A percentile compares a stretch with the other conserved stretches of the same genome.
These are phyloP conservation scores for Misopates orontium DNA, from an alignment of 257 asterid genomes.

Conservation along the genomic window DNA sequence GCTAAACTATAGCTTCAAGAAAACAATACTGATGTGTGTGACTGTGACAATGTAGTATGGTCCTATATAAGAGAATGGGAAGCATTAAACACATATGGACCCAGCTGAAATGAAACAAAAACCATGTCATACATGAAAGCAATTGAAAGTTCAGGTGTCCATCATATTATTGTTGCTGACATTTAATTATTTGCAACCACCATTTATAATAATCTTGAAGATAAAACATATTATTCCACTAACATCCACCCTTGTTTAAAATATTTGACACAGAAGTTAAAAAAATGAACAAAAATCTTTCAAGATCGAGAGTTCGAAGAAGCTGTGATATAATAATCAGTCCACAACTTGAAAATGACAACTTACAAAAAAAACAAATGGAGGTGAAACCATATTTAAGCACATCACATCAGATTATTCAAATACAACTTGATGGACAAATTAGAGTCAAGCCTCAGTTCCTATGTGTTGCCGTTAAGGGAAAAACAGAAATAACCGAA, in stretches of 20 bases:
- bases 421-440: conserved; percentile 27
- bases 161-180: conserved; percentile 29
- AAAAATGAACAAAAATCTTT: neutral
- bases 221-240: neutral
- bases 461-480: conserved; percentile 8
- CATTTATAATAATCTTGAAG: conserved; percentile 49
- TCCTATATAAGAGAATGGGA: conserved; percentile 40
- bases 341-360: conserved; percentile 33
- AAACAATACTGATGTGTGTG: conserved; percentile 34
- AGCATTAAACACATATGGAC: conserved; percentile 39
- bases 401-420: conserved; percentile 33
- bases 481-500: conserved; percentile 27
- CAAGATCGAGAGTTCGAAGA: neutral
- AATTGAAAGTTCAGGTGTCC: conserved; percentile 22
- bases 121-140: conserved; percentile 39
- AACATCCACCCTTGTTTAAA: neutral
- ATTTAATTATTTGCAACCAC: conserved; percentile 38
- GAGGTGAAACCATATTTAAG: neutral
- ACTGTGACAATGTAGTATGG: conserved; percentile 56
- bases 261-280: neutral
- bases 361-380: conserved; percentile 5
- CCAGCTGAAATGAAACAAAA: conserved; percentile 40
- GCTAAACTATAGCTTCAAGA: conserved; percentile 12
- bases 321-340: conserved; percentile 23
- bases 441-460: conserved; percentile 28